Conservation (phyloP, 139 green algal genomes). For the Eudorina sp. region DNA sequence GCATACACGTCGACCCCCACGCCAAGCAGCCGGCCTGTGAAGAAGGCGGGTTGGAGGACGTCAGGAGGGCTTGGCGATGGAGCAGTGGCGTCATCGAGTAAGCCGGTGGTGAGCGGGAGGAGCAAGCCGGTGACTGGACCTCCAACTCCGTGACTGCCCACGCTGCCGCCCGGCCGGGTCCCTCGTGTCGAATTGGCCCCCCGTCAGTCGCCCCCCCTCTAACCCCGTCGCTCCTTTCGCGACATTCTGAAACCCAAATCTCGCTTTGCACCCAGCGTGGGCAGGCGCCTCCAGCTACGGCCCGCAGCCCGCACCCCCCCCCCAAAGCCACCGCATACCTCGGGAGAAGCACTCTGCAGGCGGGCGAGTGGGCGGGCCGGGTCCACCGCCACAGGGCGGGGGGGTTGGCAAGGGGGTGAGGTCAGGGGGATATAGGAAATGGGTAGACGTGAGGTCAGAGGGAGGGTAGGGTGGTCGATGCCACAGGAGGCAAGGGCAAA, state of each 20-base stretch:
- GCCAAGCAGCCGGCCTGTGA: slow-evolving; percentile 22
- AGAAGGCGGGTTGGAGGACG: too few species aligned
- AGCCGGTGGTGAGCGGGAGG: background rate
- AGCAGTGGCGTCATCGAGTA: background rate
- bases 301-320: background rate
- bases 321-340: background rate
- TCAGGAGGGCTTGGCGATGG: too few species aligned
- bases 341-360: slow-evolving; percentile 12
- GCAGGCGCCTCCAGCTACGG: too few species aligned
- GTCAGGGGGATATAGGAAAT: background rate
- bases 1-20: slow-evolving; percentile 22
- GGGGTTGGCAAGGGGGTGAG: background rate
- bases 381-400: background rate
- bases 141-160: too few species aligned
- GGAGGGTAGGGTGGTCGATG: too few species aligned
- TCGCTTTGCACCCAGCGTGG: too few species aligned
- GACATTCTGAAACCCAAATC: too few species aligned
- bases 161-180: too few species aligned
- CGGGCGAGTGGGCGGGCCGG: background rate
- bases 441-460: background rate
- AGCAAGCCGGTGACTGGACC: too few species aligned
- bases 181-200: background rate
- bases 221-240: background rate
- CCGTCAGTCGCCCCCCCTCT: background rate
- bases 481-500: too few species aligned